These are phyloP conservation scores for Aspergillus latus DNA, from an alignment of 2,329 filamentous ascomycete genomes.

Conservation along the genomic window DNA sequence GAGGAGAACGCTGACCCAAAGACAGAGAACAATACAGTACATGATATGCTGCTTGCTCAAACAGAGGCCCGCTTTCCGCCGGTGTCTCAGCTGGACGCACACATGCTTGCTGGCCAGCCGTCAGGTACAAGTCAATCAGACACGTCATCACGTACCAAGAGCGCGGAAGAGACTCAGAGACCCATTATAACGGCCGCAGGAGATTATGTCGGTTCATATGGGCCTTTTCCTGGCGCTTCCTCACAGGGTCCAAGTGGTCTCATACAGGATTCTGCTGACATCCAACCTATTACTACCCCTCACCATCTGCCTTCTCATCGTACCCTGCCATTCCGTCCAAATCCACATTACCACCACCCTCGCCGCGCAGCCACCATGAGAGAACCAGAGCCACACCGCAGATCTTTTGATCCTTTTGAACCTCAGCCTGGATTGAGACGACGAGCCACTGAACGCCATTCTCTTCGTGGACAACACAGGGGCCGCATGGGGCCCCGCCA, in stretches of 20 bases:
- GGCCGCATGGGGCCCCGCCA: neutral
- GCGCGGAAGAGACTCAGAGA: neutral
- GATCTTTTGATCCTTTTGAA: constrained; percentile 20
- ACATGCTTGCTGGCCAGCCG: constrained; percentile 26
- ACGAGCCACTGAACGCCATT: constrained; percentile 29
- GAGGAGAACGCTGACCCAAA: neutral
- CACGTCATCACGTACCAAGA: neutral
- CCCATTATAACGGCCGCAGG: too few species aligned
- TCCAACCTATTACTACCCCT: too few species aligned
- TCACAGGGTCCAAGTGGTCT: constrained; percentile 14
- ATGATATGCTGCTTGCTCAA: constrained; percentile 23
- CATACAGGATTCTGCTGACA: neutral
- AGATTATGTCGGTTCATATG: neutral
- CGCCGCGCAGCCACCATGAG: constrained; percentile 12
- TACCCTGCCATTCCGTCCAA: neutral
- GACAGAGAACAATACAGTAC: constrained; percentile 1
- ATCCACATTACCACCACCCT: constrained; percentile 1
- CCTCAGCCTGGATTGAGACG: constrained; percentile 24
- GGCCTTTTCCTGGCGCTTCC: constrained; percentile 14
- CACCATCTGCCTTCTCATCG: neutral
- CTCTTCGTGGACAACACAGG: constrained; percentile 17
- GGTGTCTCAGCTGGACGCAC: constrained; percentile 40
- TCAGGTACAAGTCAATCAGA: constrained; percentile 6
- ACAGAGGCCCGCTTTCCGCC: constrained; percentile 37
- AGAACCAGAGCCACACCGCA: constrained; percentile 2